Base-by-base conservation (phyloP, 2,329 filamentous ascomycete species). In the Cladophialophora carrionii region DNA sequence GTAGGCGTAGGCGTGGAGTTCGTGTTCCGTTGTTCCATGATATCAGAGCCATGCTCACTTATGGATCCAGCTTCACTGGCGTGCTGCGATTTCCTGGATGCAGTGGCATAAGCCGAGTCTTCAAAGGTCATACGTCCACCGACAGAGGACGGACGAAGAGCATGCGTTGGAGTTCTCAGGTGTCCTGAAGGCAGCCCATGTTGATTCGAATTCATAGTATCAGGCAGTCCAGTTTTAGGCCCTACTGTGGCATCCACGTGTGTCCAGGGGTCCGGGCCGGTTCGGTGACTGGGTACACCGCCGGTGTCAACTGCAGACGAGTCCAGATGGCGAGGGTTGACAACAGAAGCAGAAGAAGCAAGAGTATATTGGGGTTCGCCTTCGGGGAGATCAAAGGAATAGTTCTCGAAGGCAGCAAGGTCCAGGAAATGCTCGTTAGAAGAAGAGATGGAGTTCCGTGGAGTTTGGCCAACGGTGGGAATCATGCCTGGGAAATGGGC, bases 41-140 rank as follows among this genome's bases (percentile, higher is more conserved):
- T 31, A 22, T 65, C 60, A 49, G 56, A 31, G 9, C 22, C 26
- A 7, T 54, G 22, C n/a, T 51, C 64, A 10, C 24, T 48, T 17
- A 66, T 48, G 17, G 61, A 64, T 10, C 62, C 64, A 9, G 49
- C 43, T 52, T 63, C 67, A 60, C 52, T 54, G 29, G 52, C 14
- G 29, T 63, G 62, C 22, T 64, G 61, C 20, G 67, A 61, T 52
- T 56, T 63, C 43, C 57, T 49, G 12, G 58, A 62, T 43, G 55
- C 48, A 22, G 67, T 65, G 12, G 31, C 63, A 32, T 69, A 69
- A 24, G 62, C 64, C 22, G 67, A 69, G 43, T 69, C 67, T 69
- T 46, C 34, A 20, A 67, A 49, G 12, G 67, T 67, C 34, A 41
- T 60, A 9, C 53, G 54, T 65, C 62, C 67, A 65, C 67, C 67